phyloP scores from a whole-genome alignment of 2,329 filamentous ascomycete genomes.

The Pestalotiopsis sp. region DNA sequence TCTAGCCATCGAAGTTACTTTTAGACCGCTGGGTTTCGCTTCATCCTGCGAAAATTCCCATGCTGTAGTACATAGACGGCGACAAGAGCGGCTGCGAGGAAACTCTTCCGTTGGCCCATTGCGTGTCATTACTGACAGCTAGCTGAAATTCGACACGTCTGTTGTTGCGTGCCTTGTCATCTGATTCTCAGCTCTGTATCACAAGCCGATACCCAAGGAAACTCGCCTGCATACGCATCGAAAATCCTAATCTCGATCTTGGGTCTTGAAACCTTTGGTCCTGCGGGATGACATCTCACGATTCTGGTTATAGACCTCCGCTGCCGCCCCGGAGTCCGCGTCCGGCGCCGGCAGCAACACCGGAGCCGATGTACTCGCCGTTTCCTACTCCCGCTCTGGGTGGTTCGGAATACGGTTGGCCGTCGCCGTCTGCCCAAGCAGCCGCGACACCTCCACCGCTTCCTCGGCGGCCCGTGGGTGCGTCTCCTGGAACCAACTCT shows the following conservation, averaged over 20 bases:
- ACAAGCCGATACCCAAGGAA: background rate
- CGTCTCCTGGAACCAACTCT: background rate
- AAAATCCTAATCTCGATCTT: background rate
- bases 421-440: background rate
- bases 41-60: background rate
- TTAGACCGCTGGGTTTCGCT: background rate
- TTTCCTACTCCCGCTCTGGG: constrained; percentile 3
- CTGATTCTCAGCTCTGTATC: background rate
- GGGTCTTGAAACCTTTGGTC: background rate
- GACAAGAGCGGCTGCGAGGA: background rate
- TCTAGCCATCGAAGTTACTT: background rate
- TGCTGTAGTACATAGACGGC: background rate
- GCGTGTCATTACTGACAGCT: background rate
- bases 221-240: background rate
- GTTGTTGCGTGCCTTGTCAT: background rate
- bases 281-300: constrained; percentile 4
- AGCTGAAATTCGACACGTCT: background rate
- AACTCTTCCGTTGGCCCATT: background rate
- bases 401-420: background rate
- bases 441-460: background rate
- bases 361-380: background rate
- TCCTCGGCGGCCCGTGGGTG: constrained; percentile 10
- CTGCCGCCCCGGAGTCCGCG: constrained; percentile 10
- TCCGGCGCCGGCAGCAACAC: background rate
- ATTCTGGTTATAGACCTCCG: constrained; percentile 1